These are phyloP conservation scores for Bipolaris sorokiniana DNA, from an alignment of 2,329 filamentous ascomycete genomes.

Conservation along the genomic window DNA sequence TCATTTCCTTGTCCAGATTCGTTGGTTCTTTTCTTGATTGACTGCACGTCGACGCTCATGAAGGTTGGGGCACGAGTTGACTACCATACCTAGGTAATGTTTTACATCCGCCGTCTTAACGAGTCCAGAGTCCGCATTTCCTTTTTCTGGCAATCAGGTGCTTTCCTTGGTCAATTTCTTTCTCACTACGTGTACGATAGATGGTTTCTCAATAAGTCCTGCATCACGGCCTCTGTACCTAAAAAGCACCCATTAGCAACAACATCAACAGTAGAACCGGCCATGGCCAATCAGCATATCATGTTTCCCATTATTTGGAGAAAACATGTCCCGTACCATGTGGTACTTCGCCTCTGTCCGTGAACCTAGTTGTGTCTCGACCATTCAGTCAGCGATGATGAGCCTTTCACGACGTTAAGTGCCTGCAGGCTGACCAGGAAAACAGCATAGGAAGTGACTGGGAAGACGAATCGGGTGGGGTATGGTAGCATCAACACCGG, in stretches of 20 bases:
- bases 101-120: slow-evolving; percentile 43
- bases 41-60: slow-evolving; percentile 39
- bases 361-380: slow-evolving; percentile 29
- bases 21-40: slow-evolving; percentile 25
- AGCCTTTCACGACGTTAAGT: slow-evolving; percentile 25
- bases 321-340: slow-evolving; percentile 27
- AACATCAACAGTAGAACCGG: slow-evolving; percentile 40
- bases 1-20: slow-evolving; percentile 27
- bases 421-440: slow-evolving; percentile 38
- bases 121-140: slow-evolving; percentile 32
- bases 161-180: slow-evolving; percentile 20
- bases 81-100: slow-evolving; percentile 43
- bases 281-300: slow-evolving; percentile 26
- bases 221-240: slow-evolving; percentile 47
- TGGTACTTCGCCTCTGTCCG: slow-evolving; percentile 36
- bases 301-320: slow-evolving; percentile 15
- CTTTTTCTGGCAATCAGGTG: slow-evolving; percentile 13
- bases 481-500: slow-evolving; percentile 24
- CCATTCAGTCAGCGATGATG: slow-evolving; percentile 32
- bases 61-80: slow-evolving; percentile 42
- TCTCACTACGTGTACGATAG: slow-evolving; percentile 44
- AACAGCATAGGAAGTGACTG: slow-evolving; percentile 27
- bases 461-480: slow-evolving; percentile 28
- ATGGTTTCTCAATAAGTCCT: slow-evolving; percentile 29
- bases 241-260: slow-evolving; percentile 46